These are phyloP conservation scores for Calonectria honghensis DNA, from an alignment of 2,329 filamentous ascomycete species.

Conservation along the genomic window DNA sequence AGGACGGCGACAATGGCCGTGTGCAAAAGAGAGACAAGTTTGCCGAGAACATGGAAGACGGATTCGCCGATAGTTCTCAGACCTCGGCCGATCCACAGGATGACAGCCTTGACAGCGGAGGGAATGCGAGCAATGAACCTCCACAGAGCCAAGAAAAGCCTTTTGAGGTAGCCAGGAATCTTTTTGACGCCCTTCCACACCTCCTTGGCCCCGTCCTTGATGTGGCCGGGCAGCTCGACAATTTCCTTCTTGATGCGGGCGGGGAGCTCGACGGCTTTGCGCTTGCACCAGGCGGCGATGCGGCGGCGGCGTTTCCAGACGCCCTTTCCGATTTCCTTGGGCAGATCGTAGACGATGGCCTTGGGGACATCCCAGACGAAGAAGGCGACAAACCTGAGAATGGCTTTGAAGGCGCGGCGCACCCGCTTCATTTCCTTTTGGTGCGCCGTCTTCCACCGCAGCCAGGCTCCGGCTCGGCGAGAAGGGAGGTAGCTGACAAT, in stretches of 20 bases:
- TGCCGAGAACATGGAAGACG: constrained; percentile 51
- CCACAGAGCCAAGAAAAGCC: constrained; percentile 40
- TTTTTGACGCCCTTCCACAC: constrained; percentile 50
- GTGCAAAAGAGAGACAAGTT: constrained; percentile 59
- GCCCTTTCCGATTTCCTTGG: constrained; percentile 43
- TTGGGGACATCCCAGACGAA: constrained; percentile 58
- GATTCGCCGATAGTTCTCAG: constrained; percentile 54
- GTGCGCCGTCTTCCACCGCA: constrained; percentile 61
- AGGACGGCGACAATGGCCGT: constrained; percentile 59
- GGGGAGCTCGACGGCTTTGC: constrained; percentile 55
- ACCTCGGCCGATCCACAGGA: constrained; percentile 57
- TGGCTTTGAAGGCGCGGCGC: constrained; percentile 46
- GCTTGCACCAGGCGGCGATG: constrained; percentile 58
- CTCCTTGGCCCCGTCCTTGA: constrained; percentile 36
- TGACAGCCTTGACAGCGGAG: constrained; percentile 50
- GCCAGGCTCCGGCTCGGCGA: constrained; percentile 62
- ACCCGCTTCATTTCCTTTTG: constrained; percentile 54
- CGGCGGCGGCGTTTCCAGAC: constrained; percentile 53
- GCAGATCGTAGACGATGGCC: constrained; percentile 55
- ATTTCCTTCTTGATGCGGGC: constrained; percentile 47
- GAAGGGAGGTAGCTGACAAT: constrained; percentile 65
- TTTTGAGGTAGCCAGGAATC: constrained; percentile 40
- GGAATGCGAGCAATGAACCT: constrained; percentile 51
- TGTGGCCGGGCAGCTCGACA: constrained; percentile 43
- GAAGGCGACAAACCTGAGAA: constrained; percentile 52